Evolutionary conservation across 805 yeast genomes (phyloP).

Genomic region (Kuraishia piskuri): DNA sequence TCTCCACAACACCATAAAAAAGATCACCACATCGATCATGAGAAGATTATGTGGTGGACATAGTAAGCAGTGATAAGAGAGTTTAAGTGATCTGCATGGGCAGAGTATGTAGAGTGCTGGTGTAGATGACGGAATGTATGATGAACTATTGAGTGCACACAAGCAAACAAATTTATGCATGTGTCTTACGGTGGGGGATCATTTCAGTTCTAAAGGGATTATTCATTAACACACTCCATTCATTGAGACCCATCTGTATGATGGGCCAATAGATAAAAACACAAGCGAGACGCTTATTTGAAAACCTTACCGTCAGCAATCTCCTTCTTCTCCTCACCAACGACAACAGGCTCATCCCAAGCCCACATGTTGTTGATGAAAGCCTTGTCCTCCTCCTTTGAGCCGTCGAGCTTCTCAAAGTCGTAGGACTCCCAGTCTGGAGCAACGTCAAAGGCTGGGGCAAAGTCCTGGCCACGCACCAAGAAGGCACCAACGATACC

Average conservation of each 20-base stretch:
- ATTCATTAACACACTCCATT: background rate
- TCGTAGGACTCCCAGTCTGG: slow-evolving; percentile 97
- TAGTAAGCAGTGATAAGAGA: too few species aligned
- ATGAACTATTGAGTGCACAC: too few species aligned
- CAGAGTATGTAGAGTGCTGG: too few species aligned
- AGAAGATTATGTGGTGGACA: too few species aligned
- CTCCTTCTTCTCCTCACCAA: slow-evolving; percentile 75
- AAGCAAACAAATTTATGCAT: too few species aligned
- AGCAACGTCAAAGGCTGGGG: slow-evolving; percentile 95
- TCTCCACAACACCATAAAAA: too few species aligned
- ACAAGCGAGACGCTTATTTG: slow-evolving; percentile 44
- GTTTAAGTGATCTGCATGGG: too few species aligned
- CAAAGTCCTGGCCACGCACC: slow-evolving; percentile 88
- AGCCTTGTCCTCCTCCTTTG: slow-evolving; percentile 68
- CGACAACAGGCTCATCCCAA: slow-evolving; percentile 90
- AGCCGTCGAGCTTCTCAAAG: slow-evolving; percentile 74
- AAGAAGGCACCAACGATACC: slow-evolving; percentile 94
- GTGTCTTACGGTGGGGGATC: too few species aligned
- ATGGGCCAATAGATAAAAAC: background rate
- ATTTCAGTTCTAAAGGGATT: too few species aligned
- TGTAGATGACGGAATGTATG: too few species aligned
- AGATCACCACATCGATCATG: too few species aligned
- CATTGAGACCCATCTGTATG: background rate
- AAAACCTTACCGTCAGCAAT: slow-evolving; percentile 97
- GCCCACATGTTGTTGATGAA: slow-evolving; percentile 91